Evolutionary conservation across 2,329 filamentous ascomycete species (phyloP), one percentile per base, ranked within the genome.

Genomic region (Teratosphaeria pseudoeucalypti): DNA sequence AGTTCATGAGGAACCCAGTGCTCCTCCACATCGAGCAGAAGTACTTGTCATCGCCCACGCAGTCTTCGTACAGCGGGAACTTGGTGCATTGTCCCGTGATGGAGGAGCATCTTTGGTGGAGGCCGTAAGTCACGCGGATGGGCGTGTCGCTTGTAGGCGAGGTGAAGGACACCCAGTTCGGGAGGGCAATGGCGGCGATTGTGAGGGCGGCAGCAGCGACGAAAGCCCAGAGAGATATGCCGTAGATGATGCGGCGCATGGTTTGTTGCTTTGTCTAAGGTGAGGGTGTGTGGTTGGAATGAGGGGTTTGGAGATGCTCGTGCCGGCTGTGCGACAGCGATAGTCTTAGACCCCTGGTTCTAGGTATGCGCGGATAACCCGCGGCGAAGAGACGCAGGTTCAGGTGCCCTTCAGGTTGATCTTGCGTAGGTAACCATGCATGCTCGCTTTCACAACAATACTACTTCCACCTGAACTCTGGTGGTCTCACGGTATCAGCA

Each of bases 11-110:
- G 75, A 96, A 97, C 27, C 89, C 91, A 39, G 90, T 85, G 29
- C 85, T 90, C 61, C 89, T 83, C 92, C 92, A 99, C 81, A 95
- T 88, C 67, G 85, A 88, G 79, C 94, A 97, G 76, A 97, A 96
- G 69, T 85, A 84, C 57, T 84, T 81, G 66, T 86, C 82, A 57
- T 84, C 82, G 66, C 80, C 81, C 58, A 78, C 76, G 74, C 89
- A 92, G 71, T 90, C 85, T 59, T 82, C 78, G 58, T 81, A 76
- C 64, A 81, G 79, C 3, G 90, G 90, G 73, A 91, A 94, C 34
- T 78, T 75, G 27, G 79, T 78, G 73, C 88, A 92, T 63, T 72
- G 72, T 56, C 83, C 79, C 53, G 82, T 82, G 60, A 89, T 77
- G 60, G 83, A 87, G 58, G 86, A 88, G 76, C 92, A 99, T 71